Base-by-base conservation (phyloP, 768 basidiomycete species). In the Lyophyllum atratum region DNA sequence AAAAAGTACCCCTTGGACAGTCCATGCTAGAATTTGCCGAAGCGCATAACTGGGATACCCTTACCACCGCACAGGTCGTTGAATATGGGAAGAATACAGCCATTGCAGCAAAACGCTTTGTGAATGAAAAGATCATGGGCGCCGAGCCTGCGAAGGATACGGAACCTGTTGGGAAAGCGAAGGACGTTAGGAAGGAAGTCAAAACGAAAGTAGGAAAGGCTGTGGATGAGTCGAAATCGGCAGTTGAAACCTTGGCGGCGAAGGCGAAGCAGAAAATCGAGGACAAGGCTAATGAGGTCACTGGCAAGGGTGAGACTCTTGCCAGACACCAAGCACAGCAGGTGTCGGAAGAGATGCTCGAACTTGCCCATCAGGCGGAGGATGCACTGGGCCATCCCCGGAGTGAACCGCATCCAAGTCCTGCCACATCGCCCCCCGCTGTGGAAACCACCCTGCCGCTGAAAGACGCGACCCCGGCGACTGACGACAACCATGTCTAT, bases 1-100 rank as follows among this genome's bases (percentile, higher is more conserved):
- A 87, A 64, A 78, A 83, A 42, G 85, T 95, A 52, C 95, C 95
- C 2, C 79, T 92, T 37, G 94, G 87, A 26, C 82, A 88, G 59
- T 68, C 82, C 17, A 78, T 95, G 71, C 78, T 95, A 39, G 89
- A 95, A 56, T 93, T 85, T 66, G 90, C 89, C 10, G 93, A 97
- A 66, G 78, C 81, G 26, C 77, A 85, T 55, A 81, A 85, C 14
- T 95, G 92, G 91, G 90, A 95, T 64, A 82, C 79, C 6, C 73
- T 92, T 58, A 91, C 92, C 29, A 57, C 85, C 19, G 76, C 81
- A 50, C 79, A 87, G 59, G 79, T 84, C 42, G 64, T 89, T 58
- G 77, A 85, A 9, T 74, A 80, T 10, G 74, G 81, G 26, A 80
- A 82, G 58, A 80, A 79, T 49, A 74, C 78, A 2, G 75, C 80